Percentiles rank a stretch among this genome's conserved stretches.
Evolutionary conservation across 2,329 filamentous ascomycete genomes (phyloP).

Genomic region (Botryosphaeria dothidea): DNA sequence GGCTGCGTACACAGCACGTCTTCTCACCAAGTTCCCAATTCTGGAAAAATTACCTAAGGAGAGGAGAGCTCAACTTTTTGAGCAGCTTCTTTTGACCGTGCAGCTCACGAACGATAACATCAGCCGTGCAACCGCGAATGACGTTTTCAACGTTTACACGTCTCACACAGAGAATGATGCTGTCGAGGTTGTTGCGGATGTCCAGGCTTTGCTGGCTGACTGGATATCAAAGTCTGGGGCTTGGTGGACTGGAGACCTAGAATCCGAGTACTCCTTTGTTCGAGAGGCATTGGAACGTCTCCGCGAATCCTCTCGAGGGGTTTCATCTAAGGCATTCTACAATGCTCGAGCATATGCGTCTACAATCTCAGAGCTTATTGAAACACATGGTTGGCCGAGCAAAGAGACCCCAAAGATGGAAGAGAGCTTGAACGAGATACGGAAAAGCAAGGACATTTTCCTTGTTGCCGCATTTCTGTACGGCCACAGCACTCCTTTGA

Average conservation of each 20-base stretch:
- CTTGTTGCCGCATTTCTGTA: constrained; percentile 50
- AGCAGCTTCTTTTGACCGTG: constrained; percentile 54
- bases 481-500: constrained; percentile 51
- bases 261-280: constrained; percentile 23
- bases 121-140: constrained; percentile 56
- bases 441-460: constrained; percentile 41
- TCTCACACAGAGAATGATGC: constrained; percentile 55
- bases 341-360: constrained; percentile 40
- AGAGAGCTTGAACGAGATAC: constrained; percentile 34
- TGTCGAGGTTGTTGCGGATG: constrained; percentile 54
- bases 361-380: constrained; percentile 41
- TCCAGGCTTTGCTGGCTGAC: constrained; percentile 47
- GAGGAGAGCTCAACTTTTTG: constrained; percentile 44
- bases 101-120: constrained; percentile 63
- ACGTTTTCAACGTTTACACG: constrained; percentile 51
- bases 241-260: not conserved
- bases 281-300: constrained; percentile 26
- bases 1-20: constrained; percentile 65
- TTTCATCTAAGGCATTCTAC: constrained; percentile 42
- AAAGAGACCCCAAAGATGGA: constrained; percentile 38
- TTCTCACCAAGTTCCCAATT: constrained; percentile 52
- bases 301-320: constrained; percentile 24
- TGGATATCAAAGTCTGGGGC: constrained; percentile 37
- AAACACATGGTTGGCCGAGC: constrained; percentile 42
- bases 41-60: constrained; percentile 34